A percentile compares a stretch with the other conserved stretches of the same genome.
phyloP scores from a whole-genome alignment of 73 alveolate genomes.

The Tetrahymena elliotti region DNA sequence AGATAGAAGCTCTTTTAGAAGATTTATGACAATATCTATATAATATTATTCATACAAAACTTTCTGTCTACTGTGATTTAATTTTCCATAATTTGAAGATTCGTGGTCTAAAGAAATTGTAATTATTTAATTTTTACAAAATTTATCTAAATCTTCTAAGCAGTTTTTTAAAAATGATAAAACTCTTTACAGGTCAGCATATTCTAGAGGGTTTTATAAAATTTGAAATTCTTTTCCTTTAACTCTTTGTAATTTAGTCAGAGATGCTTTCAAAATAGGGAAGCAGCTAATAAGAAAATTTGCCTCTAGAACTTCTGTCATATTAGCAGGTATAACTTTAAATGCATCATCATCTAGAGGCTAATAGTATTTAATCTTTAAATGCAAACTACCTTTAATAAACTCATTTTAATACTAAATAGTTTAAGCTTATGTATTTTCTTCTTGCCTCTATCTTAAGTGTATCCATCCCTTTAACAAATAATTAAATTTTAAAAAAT shows the following conservation, averaged over 20 bases:
- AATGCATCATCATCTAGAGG: conserved; percentile 33
- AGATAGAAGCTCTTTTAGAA: conserved; percentile 14
- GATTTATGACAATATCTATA: conserved; percentile 20
- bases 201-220: not conserved
- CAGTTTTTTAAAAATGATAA: not conserved
- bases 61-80: conserved; percentile 10
- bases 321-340: conserved; percentile 21
- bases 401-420: not conserved
- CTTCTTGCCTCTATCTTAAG: not conserved
- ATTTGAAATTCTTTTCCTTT: not conserved
- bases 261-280: conserved; percentile 19
- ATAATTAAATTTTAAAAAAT: not conserved
- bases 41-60: conserved; percentile 25
- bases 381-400: not conserved
- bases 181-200: not conserved
- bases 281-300: conserved; percentile 27
- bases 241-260: not conserved
- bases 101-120: conserved; percentile 18
- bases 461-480: not conserved
- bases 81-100: conserved; percentile 5
- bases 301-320: conserved; percentile 31
- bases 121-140: conserved; percentile 8
- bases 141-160: conserved; percentile 10
- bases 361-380: not conserved
- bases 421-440: not conserved